Evolutionary conservation across 2,329 filamentous ascomycete genomes (phyloP), one percentile per base, ranked within the genome.

Genomic region (Clathrospora elynae): DNA sequence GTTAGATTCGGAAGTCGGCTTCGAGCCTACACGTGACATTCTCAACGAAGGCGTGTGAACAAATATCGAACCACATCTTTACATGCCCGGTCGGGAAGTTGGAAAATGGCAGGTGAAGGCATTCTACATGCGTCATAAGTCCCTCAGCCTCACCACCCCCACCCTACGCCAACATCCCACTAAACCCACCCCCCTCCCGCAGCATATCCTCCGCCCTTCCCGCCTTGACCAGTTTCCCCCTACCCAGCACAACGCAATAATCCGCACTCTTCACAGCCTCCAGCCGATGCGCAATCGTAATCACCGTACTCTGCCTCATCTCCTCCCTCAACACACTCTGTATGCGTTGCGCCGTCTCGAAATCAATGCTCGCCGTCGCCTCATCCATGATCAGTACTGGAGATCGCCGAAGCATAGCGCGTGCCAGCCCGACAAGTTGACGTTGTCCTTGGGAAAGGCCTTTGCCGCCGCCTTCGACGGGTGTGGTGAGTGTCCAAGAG

Each of bases 381-480:
- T 86, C 84, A 55, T 87, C 84, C 59, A 87, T 75, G 35, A 87
- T 79, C 7, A 87, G 73, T 49, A 86, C 78, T 0, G 80, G 71
- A 44, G 80, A 83, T n/a, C 79, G 69, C 6, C 83, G 68, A 32
- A 87, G 64, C 38, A 86, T 76, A 0, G 84, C 82, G n/a, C 84
- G 66, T 0, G 83, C 80, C 1, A 87, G 71, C 0, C 82, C 83
- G 3, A 87, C 80, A 0, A 87, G 73, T 57, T 87, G 84, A 32
- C 83, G 70, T 59, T 87, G 83, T 1, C 83, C 84, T 56, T 86
- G 83, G 34, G 77, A 81, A 0, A 86, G 72, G 35, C 84, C 85
- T 24, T 77, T 77, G 2, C 83, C 83, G 2, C 81, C 81, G 2
- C 77, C 77, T 52, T 85, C 83, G 24, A 86, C 75, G 22, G 73